Evolutionary conservation across 805 yeast genomes (phyloP).

Genomic region (Kluyveromyces aestuarii): DNA sequence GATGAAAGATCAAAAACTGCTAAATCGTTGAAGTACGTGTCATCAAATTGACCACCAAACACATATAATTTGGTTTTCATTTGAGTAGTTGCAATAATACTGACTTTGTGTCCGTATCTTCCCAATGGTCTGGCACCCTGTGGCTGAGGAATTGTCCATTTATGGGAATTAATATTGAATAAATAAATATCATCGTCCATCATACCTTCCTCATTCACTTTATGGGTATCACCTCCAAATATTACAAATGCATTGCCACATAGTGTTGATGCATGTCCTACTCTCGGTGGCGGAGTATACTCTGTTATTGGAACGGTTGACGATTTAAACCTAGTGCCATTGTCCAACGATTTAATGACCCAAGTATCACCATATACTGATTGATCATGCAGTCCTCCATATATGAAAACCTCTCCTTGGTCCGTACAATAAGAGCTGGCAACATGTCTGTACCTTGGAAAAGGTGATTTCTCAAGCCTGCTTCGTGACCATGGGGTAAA

Average conservation of each 20-base stretch:
- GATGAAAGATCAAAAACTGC: constrained; percentile 80
- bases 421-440: constrained; percentile 70
- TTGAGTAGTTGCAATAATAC: constrained; percentile 58
- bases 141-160: constrained; percentile 75
- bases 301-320: constrained; percentile 59
- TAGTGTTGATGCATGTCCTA: constrained; percentile 86
- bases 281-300: constrained; percentile 88
- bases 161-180: constrained; percentile 66
- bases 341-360: constrained; percentile 49
- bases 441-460: constrained; percentile 91
- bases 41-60: constrained; percentile 93
- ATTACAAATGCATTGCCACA: constrained; percentile 93
- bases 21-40: constrained; percentile 71
- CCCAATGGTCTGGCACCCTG: constrained; percentile 76
- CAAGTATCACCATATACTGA: constrained; percentile 94
- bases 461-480: constrained; percentile 66
- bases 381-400: constrained; percentile 93
- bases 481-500: constrained; percentile 59
- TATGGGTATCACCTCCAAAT: constrained; percentile 93
- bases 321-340: constrained; percentile 33
- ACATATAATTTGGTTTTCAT: constrained; percentile 57
- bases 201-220: constrained; percentile 63
- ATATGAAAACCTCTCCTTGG: constrained; percentile 70
- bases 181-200: constrained; percentile 87
- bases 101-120: constrained; percentile 87